Evolutionary conservation across 2,329 filamentous ascomycete genomes (phyloP).

Genomic region (Ophiostoma piceae): DNA sequence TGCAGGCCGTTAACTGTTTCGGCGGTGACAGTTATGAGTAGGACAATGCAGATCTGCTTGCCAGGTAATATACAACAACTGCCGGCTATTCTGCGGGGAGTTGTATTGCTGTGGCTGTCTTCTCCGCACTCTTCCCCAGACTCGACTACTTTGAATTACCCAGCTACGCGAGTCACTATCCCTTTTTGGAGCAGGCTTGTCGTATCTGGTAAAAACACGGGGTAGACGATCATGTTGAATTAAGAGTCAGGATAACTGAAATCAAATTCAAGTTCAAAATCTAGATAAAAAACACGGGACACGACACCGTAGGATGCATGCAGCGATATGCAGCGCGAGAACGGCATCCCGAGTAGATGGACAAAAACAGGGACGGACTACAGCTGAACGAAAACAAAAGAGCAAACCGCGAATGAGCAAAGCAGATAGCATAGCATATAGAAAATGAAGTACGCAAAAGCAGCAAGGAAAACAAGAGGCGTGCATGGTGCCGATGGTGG

Average conservation of each 20-base stretch:
- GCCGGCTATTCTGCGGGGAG: slow-evolving; percentile 5
- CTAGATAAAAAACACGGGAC: too few species aligned
- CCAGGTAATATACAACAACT: background rate
- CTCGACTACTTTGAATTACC: background rate
- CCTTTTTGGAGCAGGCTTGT: background rate
- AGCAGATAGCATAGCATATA: background rate
- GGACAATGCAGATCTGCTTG: background rate
- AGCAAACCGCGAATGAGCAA: too few species aligned
- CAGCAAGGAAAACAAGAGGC: slow-evolving; percentile 4
- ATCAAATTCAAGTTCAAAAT: too few species aligned
- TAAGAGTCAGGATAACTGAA: too few species aligned
- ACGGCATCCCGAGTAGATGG: background rate
- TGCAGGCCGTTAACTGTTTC: too few species aligned
- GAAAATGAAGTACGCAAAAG: background rate
- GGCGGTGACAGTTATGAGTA: background rate
- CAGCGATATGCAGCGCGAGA: background rate
- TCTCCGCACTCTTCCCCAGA: slow-evolving; percentile 6
- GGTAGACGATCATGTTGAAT: background rate
- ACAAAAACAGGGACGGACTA: background rate
- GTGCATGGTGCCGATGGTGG: slow-evolving; percentile 3
- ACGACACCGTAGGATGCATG: background rate
- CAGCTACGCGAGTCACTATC: background rate
- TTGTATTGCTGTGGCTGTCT: background rate
- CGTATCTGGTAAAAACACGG: background rate
- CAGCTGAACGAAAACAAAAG: background rate